Evolutionary conservation across 2,329 filamentous ascomycete genomes (phyloP).

Genomic region (Macrophomina pseudophaseolina): DNA sequence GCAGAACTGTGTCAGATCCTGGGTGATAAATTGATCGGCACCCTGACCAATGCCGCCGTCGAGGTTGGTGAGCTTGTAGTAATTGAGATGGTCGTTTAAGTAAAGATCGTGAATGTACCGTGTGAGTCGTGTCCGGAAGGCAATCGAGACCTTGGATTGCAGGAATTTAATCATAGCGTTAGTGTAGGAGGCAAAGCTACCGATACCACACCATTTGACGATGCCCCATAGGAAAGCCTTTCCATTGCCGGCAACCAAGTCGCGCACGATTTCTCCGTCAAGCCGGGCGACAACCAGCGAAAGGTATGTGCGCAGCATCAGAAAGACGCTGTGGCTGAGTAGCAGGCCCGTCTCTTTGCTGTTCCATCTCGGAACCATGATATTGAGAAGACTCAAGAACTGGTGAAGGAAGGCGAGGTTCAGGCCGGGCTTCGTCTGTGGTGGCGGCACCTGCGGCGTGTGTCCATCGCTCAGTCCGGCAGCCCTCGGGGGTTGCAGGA

Average conservation of each 20-base stretch:
- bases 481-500: slow-evolving; percentile 86
- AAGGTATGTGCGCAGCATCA: slow-evolving; percentile 91
- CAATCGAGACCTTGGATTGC: slow-evolving; percentile 97
- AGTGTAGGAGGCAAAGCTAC: slow-evolving; percentile 91
- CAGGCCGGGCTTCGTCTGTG: slow-evolving; percentile 89
- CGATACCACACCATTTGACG: slow-evolving; percentile 92
- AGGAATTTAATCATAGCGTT: slow-evolving; percentile 99
- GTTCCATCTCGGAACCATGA: slow-evolving; percentile 94
- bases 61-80: slow-evolving; percentile 91
- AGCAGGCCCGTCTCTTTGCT: slow-evolving; percentile 94
- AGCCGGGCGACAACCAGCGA: slow-evolving; percentile 90
- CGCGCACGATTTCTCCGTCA: slow-evolving; percentile 94
- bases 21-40: slow-evolving; percentile 96
- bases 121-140: slow-evolving; percentile 92
- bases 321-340: slow-evolving; percentile 84
- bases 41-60: slow-evolving; percentile 92
- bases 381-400: slow-evolving; percentile 93
- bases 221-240: slow-evolving; percentile 88
- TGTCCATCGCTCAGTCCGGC: slow-evolving; percentile 73
- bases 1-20: slow-evolving; percentile 95
- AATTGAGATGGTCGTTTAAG: slow-evolving; percentile 91
- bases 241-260: slow-evolving; percentile 93
- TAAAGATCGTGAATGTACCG: slow-evolving; percentile 98
- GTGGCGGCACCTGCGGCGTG: slow-evolving; percentile 73
- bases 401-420: slow-evolving; percentile 97